phyloP scores from a whole-genome alignment of 1,284 basidiomycete genomes.

The Mrakiaceae sp. region DNA sequence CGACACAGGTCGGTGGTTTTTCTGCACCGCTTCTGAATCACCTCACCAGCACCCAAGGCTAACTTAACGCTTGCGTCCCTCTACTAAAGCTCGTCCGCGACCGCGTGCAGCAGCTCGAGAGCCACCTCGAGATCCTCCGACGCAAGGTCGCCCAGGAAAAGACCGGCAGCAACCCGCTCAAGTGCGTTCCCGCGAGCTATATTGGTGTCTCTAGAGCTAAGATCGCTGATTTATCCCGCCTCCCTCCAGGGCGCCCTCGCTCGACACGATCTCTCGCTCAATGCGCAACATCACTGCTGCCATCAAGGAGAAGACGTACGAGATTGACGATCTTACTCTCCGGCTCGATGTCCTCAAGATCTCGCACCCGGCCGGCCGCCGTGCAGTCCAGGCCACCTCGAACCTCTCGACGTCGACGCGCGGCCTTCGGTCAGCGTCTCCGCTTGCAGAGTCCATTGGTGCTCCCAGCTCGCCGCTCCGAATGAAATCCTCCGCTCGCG shows the following conservation, averaged over 20 bases:
- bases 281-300: conserved; percentile 39
- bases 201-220: conserved; percentile 26
- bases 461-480: too few relatives aligned
- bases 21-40: not conserved
- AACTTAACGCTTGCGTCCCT: not conserved
- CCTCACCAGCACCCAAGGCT: not conserved
- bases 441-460: not conserved
- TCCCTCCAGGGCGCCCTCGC: conserved; percentile 27
- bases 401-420: not conserved
- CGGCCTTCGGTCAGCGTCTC: not conserved
- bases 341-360: conserved; percentile 31
- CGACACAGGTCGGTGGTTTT: conserved; percentile 25
- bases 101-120: conserved; percentile 34
- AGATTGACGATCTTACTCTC: conserved; percentile 37
- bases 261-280: conserved; percentile 39
- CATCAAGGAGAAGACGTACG: conserved; percentile 32
- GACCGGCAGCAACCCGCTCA: conserved; percentile 2
- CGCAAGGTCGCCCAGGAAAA: conserved; percentile 21
- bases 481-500: not conserved
- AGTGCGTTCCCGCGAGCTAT: conserved; percentile 22
- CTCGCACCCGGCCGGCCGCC: conserved; percentile 14
- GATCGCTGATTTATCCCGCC: not conserved
- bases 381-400: not conserved
- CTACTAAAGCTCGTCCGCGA: conserved; percentile 29
- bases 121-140: conserved; percentile 27